A percentile compares a stretch with the other conserved stretches of the same genome.
These are phyloP conservation scores for Saccharum officinarum DNA, from an alignment of 176 grass and related monocot species.

Conservation along the genomic window DNA sequence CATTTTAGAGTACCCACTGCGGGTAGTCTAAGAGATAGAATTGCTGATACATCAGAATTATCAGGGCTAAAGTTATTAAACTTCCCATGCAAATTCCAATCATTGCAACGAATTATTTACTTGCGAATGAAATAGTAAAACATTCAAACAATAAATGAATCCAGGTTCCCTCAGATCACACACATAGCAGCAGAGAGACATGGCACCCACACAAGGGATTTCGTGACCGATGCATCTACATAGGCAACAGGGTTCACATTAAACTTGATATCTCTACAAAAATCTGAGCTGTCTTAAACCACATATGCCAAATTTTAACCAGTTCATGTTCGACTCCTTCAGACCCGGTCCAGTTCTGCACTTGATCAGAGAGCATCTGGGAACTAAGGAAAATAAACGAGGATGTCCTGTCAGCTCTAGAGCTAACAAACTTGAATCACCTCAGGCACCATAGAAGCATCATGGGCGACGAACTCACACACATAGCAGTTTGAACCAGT, in stretches of 20 bases:
- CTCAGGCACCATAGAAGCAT: conserved; percentile 39
- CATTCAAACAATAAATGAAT: not conserved
- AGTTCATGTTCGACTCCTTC: not conserved
- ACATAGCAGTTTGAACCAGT: not conserved
- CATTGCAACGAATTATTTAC: not conserved
- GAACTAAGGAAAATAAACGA: not conserved
- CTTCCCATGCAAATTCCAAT: not conserved
- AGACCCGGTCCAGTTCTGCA: not conserved
- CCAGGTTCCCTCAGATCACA: not conserved
- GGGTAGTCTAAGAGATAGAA: not conserved
- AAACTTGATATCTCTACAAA: not conserved
- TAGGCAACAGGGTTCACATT: conserved; percentile 14
- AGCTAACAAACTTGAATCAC: conserved; percentile 18
- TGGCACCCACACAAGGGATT: not conserved
- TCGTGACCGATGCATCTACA: not conserved
- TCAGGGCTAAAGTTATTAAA: not conserved
- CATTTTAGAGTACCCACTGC: too few species aligned
- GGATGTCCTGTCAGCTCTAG: not conserved
- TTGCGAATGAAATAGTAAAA: not conserved
- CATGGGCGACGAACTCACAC: conserved; percentile 2
- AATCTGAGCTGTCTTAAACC: not conserved
- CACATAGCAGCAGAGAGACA: not conserved
- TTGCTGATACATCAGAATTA: not conserved
- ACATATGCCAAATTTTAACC: not conserved
- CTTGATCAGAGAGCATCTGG: not conserved